Base-by-base conservation (phyloP, 2,329 filamentous ascomycete species). In the Cytospora leucostoma region DNA sequence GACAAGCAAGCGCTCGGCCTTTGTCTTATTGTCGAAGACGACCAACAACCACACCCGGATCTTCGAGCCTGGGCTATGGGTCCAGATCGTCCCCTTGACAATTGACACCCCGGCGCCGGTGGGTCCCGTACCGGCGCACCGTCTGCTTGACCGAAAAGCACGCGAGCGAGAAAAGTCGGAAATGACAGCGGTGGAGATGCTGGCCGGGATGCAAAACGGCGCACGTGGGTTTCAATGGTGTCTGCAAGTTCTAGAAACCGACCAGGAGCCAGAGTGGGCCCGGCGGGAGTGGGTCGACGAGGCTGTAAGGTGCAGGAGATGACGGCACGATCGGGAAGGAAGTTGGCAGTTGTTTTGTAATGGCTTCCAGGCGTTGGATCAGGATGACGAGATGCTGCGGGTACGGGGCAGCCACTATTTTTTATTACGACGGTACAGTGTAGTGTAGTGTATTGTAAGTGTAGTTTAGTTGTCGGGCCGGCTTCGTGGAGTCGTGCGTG, bases 151-250 rank as follows among this genome's bases (percentile, higher is more conserved):
- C 61, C 56, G 51, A 51, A 51, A 33, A 27, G 27, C 27, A 27
- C 27, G 27, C 27, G 27, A 27, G 27, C 27, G 27, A 27, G 32
- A 44, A 50, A 60, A 60, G 53, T 35, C 51, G 51, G 61, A 60
- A 63, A 55, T 55, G 50, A 61, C 19, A 49, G 27, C 53, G 55
- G 64, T 64, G 64, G 64, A 52, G 61, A 52, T 50, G 52, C 33
- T 35, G 54, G 49, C 58, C 27, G 57, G 61, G 52, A 47, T 56
- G 49, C 51, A 38, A 56, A 58, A 64, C 61, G 58, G 35, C 49
- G 13, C 34, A 47, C 32, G 37, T 56, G 50, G 38, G 51, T 34
- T 27, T 35, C 49, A 61, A 52, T 33, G 34, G 40, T 53, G 27
- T 37, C 27, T 19, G 35, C 35, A 51, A 40, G 57, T 49, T 57